Evolutionary conservation across 2,329 filamentous ascomycete genomes (phyloP), one percentile per base, ranked within the genome.

Genomic region (Aspergillus sp.): DNA sequence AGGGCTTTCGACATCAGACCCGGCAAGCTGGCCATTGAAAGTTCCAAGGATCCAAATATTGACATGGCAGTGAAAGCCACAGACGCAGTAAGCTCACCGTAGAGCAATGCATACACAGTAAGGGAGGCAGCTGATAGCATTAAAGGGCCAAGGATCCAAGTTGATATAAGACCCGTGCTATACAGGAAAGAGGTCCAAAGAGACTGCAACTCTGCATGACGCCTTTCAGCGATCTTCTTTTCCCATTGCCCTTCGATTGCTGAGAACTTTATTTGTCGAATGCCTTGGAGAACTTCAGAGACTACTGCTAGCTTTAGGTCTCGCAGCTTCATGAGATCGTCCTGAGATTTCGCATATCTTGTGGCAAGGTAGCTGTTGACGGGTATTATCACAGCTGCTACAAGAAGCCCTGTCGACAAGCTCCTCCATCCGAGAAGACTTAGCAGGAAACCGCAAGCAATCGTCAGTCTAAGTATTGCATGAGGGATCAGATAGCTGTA

Each of bases 241-340:
- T 88, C 80, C 86, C 86, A 90, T 56, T 87, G 81, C 25, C 74
- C 70, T 64, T 90, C 87, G 1, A 88, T 69, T 1, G 86, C 86
- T 1, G 85, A 84, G 57, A 90, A 89, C 60, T 90, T 90, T 70
- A 90, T 89, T 65, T 90, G 86, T 1, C 86, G 80, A 54, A 90
- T 90, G 3, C 86, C 86, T 56, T 85, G 80, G 1, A 90, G 70
- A 1, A 84, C 85, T 64, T 90, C 86, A 2, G 85, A 86, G 17
- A 90, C 78, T 12, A 88, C 77, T 0, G 78, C 82, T 64, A 88
- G 76, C 64, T 90, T 90, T 50, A 81, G 76, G 62, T 90, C 86
- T 42, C 85, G 76, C 20, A 84, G 75, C 61, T 85, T 86, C 86
- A 90, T 90, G 41, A 90, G 66, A 43, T 75, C 71, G 49, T 86